Percentiles rank a stretch among this genome's conserved stretches.
Conservation (phyloP, 164 flowering plant genomes). For the Platanus orientalis region DNA sequence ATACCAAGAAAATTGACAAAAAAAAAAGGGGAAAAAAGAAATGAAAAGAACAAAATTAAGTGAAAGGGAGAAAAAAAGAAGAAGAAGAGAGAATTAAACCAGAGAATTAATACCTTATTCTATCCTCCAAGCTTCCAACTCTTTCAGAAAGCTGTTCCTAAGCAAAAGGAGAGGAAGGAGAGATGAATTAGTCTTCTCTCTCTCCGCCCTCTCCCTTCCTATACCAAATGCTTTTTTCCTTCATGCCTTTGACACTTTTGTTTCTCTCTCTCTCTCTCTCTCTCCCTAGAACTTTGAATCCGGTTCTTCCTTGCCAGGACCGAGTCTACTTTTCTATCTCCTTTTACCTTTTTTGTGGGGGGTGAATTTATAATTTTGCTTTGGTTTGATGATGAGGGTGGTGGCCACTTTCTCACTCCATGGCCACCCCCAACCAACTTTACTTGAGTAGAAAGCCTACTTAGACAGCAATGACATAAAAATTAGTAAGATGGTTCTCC, state of each 20-base stretch:
- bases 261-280: constrained; percentile 6
- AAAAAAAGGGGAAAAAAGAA: too few relatives aligned
- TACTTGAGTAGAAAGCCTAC: constrained; percentile 61
- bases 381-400: constrained; percentile 25
- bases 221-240: constrained; percentile 15
- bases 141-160: constrained; percentile 13
- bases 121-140: constrained; percentile 12
- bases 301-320: constrained; percentile 22
- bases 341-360: constrained; percentile 15
- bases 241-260: constrained; percentile 4
- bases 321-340: constrained; percentile 11
- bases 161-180: constrained; percentile 14
- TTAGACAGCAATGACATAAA: constrained; percentile 19
- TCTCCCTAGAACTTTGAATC: constrained; percentile 36
- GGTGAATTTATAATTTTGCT: constrained; percentile 22
- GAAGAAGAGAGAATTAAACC: not conserved
- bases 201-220: constrained; percentile 15
- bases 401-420: constrained; percentile 70
- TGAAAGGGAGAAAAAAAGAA: not conserved
- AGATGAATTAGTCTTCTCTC: constrained; percentile 11
- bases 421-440: constrained; percentile 47
- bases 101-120: constrained; percentile 13
- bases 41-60: too few relatives aligned
- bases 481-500: constrained; percentile 4
- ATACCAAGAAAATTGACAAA: too few relatives aligned